Base-by-base conservation (phyloP, 805 yeast species). In the Maudiozyma saulgeensis region DNA sequence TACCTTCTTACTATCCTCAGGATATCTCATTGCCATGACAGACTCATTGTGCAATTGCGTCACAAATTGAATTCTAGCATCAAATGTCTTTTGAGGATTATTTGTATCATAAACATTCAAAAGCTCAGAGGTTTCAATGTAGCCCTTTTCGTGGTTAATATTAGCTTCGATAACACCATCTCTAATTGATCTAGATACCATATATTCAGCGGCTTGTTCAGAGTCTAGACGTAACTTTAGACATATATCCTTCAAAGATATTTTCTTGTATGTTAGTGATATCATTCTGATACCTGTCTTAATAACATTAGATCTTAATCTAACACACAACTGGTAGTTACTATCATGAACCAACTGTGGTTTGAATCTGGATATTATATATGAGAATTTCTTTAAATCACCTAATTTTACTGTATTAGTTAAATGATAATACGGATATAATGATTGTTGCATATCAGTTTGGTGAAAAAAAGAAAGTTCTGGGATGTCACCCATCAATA, bases 91-190 rank as follows among this genome's bases (percentile, higher is more conserved):
- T 68, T 88, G 96, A 34, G 99, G 99, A 60, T 81, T 82, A 43
- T 74, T 78, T 0, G 98, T 88, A 8, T 93, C 83, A 68, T 93
- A 93, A 45, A 90, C 78, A 66, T 93, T 96, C 60, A 80, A 70
- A 51, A 87, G 71, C 67, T 93, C 99, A 57, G 81, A 83, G 38
- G 95, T 84, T 70, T 89, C 90, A 85, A 93, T 90, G 66, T 73
- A 90, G 1, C 97, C 97, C 54, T 79, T 75, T 63, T 87, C 87
- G 69, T 90, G 96, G 65, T 93, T 87, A 57, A 93, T 85, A 49
- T 81, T 79, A 3, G 99, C 98, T 62, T 93, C 98, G 64, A 93
- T 87, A 47, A 93, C 98, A 52, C 96, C 96, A 66, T 93, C 99
- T 61, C 96, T 82, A 51, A 93, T 91, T 25, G 97, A 93, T 72